Conservation (phyloP, 257 asterid species). For the Forsythia viridissima region DNA sequence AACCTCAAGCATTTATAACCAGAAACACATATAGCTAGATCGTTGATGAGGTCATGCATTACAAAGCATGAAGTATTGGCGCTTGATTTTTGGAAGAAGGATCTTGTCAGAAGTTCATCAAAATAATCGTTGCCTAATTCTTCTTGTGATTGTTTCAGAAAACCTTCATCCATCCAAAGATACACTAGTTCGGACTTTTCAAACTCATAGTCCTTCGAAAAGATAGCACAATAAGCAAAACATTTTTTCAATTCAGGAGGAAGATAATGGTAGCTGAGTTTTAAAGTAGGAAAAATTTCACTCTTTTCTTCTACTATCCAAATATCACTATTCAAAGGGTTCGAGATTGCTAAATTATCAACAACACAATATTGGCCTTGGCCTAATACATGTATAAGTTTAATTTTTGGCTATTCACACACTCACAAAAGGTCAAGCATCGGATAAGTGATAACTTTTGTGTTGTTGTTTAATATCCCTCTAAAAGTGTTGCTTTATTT, state of each 20-base stretch:
- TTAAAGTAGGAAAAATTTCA: slow-evolving; percentile 29
- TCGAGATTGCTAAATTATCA: no score
- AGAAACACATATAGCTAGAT: slow-evolving; percentile 34
- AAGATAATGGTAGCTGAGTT: slow-evolving; percentile 33
- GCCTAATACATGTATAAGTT: no score
- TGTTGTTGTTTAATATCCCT: no score
- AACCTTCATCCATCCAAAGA: slow-evolving; percentile 40
- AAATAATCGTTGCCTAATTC: slow-evolving; percentile 33
- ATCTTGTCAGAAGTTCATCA: slow-evolving; percentile 28
- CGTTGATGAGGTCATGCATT: slow-evolving; percentile 41
- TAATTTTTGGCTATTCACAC: no score
- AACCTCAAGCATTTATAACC: slow-evolving; percentile 31
- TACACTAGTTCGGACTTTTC: slow-evolving; percentile 24
- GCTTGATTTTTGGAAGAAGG: slow-evolving; percentile 28
- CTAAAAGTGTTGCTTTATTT: no score
- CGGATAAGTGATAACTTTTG: no score
- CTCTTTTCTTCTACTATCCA: slow-evolving; percentile 24
- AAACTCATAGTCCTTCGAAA: slow-evolving; percentile 31
- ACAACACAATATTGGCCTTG: no score
- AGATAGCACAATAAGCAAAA: slow-evolving; percentile 34
- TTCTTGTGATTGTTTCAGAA: slow-evolving; percentile 23
- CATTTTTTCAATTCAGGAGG: slow-evolving; percentile 31
- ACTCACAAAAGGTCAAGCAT: no score
- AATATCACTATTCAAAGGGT: slow-evolving; percentile 28
- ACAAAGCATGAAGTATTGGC: slow-evolving; percentile 13